Percentiles rank a stretch among this genome's conserved stretches.
These are phyloP conservation scores for Lachancea fermentati DNA, from an alignment of 805 yeast species.

Conservation along the genomic window DNA sequence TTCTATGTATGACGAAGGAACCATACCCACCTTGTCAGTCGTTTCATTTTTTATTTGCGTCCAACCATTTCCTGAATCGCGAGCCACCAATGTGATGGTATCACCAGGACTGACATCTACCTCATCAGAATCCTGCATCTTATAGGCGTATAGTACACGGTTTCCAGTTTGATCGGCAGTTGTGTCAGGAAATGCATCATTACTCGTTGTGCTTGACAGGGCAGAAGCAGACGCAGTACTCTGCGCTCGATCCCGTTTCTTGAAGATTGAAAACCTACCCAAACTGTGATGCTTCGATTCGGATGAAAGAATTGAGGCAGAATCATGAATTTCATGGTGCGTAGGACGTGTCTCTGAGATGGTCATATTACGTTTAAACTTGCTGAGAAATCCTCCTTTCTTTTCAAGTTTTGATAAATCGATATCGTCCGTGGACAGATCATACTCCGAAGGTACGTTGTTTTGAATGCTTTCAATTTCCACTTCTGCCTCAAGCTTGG, in stretches of 20 bases:
- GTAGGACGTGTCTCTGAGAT: constrained; percentile 14
- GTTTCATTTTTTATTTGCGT: constrained; percentile 49
- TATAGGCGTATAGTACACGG: constrained; percentile 60
- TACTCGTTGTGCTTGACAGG: constrained; percentile 8
- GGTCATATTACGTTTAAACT: constrained; percentile 25
- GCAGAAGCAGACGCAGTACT: constrained; percentile 6
- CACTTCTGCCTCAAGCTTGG: constrained; percentile 71
- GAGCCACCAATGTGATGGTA: constrained; percentile 46
- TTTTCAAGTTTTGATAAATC: constrained; percentile 45
- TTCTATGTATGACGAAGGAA: constrained; percentile 76
- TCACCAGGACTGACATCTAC: constrained; percentile 58
- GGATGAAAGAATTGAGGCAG: constrained; percentile 18
- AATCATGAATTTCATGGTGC: constrained; percentile 14
- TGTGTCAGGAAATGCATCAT: constrained; percentile 9
- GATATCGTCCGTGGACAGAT: constrained; percentile 52
- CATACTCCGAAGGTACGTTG: constrained; percentile 66
- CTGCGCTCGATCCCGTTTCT: constrained; percentile 4
- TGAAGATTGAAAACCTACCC: constrained; percentile 9
- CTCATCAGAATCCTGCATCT: constrained; percentile 73
- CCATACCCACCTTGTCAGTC: constrained; percentile 61
- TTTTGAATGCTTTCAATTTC: constrained; percentile 86
- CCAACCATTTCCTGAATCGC: constrained; percentile 95
- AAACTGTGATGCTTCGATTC: constrained; percentile 8
- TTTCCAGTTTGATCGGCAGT: constrained; percentile 13
- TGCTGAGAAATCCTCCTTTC: constrained; percentile 51